Evolutionary conservation across 306 rosid species (phyloP).

Genomic region (Medicago ruthenica): DNA sequence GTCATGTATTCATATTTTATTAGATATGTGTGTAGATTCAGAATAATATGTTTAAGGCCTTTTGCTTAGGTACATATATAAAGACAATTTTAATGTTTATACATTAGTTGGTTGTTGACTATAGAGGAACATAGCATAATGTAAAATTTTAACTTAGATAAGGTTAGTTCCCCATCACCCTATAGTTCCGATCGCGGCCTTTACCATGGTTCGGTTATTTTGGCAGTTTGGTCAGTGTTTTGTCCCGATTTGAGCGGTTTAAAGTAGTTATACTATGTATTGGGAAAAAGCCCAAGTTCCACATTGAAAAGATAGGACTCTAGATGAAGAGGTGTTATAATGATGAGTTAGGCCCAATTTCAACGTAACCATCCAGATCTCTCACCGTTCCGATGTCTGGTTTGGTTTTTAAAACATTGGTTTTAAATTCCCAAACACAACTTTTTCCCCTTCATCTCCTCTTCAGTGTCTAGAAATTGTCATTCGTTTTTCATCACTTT

Average conservation of each 20-base stretch:
- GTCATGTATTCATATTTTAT: conserved; percentile 25
- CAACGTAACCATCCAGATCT: not conserved
- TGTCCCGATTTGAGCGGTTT: not conserved
- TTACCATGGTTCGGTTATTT: not conserved
- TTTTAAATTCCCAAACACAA: not conserved
- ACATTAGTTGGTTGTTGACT: not conserved
- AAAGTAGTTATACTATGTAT: not conserved
- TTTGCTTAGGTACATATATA: conserved; percentile 2
- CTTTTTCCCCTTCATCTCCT: not conserved
- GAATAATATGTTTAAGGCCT: not conserved
- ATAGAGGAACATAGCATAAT: not conserved
- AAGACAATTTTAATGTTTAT: conserved; percentile 15
- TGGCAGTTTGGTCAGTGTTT: not conserved
- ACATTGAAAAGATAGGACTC: too few relatives aligned
- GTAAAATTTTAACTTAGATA: conserved; percentile 1
- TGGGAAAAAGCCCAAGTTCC: too few relatives aligned
- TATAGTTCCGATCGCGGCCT: not conserved
- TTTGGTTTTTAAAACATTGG: not conserved
- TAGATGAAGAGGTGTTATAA: too few relatives aligned
- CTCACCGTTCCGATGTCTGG: not conserved
- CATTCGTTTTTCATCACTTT: not conserved
- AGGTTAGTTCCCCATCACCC: conserved; percentile 12
- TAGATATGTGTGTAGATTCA: not conserved
- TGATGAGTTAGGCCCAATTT: too few relatives aligned
- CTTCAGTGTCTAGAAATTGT: conserved; percentile 19